Conservation (phyloP, 2,329 filamentous ascomycete genomes). For the Corynespora cassiicola region DNA sequence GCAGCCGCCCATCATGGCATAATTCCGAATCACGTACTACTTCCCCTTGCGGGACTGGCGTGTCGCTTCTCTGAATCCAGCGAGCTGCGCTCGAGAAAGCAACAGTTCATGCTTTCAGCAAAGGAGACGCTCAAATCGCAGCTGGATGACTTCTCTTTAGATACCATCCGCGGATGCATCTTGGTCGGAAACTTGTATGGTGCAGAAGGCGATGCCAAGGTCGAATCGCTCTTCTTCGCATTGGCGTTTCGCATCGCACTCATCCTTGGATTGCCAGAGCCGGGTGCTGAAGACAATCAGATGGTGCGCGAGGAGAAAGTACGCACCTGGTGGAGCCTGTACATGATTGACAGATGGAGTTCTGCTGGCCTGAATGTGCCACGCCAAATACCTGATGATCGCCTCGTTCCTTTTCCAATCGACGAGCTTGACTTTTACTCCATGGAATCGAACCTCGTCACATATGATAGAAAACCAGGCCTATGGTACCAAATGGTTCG, state of each 20-base stretch:
- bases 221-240: no score
- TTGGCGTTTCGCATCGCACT: no score
- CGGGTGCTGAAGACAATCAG: constrained; percentile 37
- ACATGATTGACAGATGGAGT: constrained; percentile 52
- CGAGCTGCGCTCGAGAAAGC: no score
- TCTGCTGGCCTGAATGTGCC: constrained; percentile 45
- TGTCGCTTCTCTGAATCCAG: no score
- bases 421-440: constrained; percentile 48
- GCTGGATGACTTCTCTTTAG: constrained; percentile 46
- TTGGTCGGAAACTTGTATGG: constrained; percentile 44
- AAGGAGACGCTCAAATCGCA: constrained; percentile 27
- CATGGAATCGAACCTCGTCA: constrained; percentile 33
- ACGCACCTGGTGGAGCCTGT: constrained; percentile 48
- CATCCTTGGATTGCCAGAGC: no score
- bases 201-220: constrained; percentile 41
- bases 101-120: constrained; percentile 23
- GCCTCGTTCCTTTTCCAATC: constrained; percentile 40
- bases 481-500: constrained; percentile 52
- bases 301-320: constrained; percentile 46
- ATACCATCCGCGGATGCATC: constrained; percentile 49
- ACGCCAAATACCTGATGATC: constrained; percentile 29
- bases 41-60: no score
- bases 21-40: no score
- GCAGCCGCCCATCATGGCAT: constrained; percentile 5
- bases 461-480: no score